These are phyloP conservation scores for Globisporangium cylindrosporum DNA, from an alignment of 352 stramenopile species.

Conservation along the genomic window DNA sequence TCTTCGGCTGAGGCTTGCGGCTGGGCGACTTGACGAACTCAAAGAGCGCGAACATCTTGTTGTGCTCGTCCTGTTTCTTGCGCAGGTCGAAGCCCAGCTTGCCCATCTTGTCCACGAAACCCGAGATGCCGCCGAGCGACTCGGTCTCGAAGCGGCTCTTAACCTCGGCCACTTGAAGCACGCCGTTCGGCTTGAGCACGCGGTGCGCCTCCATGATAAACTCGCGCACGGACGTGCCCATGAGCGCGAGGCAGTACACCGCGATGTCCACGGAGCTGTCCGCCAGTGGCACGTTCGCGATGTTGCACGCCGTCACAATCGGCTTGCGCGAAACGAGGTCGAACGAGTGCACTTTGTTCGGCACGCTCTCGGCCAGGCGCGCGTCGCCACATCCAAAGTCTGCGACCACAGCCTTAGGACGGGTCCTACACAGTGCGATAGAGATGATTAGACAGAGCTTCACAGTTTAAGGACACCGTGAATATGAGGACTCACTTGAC, in stretches of 20 bases:
- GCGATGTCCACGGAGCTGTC: conserved; percentile 92
- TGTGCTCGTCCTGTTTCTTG: conserved; percentile 68
- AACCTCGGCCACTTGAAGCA: conserved; percentile 86
- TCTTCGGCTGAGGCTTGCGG: conserved; percentile 44
- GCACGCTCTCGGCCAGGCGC: conserved; percentile 86
- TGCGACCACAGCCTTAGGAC: conserved; percentile 83
- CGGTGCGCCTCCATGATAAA: conserved; percentile 96
- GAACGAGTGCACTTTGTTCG: conserved; percentile 95
- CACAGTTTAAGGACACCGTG: background rate
- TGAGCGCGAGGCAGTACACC: conserved; percentile 97
- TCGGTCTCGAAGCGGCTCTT: conserved; percentile 83
- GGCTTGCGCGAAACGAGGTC: conserved; percentile 94
- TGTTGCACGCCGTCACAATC: conserved; percentile 96
- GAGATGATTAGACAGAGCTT: background rate
- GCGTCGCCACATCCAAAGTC: conserved; percentile 99
- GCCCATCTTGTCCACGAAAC: conserved; percentile 58
- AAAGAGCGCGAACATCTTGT: conserved; percentile 88
- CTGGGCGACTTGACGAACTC: conserved; percentile 67
- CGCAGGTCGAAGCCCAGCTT: conserved; percentile 69
- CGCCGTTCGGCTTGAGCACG: conserved; percentile 92
- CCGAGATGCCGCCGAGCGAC: conserved; percentile 56
- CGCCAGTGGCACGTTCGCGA: conserved; percentile 90
- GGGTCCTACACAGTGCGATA: conserved; percentile 27
- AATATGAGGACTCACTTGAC: conserved; percentile 65
- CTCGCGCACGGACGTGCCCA: conserved; percentile 97